Evolutionary conservation across 352 stramenopile species (phyloP).

Genomic region (Phytophthora litchii): DNA sequence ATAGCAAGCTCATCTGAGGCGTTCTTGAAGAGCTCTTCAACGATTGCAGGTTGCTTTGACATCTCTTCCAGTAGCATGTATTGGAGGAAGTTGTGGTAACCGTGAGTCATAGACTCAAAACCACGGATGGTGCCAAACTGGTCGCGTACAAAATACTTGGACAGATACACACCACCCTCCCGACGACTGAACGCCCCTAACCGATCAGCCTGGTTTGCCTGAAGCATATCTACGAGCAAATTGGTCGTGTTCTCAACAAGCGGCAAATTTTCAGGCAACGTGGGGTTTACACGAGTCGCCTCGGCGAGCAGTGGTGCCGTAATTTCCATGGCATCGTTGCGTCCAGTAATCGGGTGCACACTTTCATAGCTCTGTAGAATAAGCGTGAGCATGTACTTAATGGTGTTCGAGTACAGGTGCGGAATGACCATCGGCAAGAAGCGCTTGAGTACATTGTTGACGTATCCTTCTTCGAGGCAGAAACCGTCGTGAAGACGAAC

Average conservation of each 20-base stretch:
- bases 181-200: constrained; percentile 82
- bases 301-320: constrained; percentile 62
- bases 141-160: constrained; percentile 90
- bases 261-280: constrained; percentile 45
- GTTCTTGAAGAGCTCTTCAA: constrained; percentile 75
- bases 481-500: constrained; percentile 88
- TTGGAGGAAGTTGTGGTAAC: constrained; percentile 91
- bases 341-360: constrained; percentile 86
- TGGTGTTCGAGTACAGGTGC: constrained; percentile 88
- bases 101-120: constrained; percentile 88
- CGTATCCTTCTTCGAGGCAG: constrained; percentile 87
- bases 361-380: constrained; percentile 90
- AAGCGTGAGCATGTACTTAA: constrained; percentile 91
- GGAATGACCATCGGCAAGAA: constrained; percentile 81
- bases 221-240: constrained; percentile 86
- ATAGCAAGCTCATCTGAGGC: constrained; percentile 66
- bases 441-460: constrained; percentile 77
- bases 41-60: constrained; percentile 70
- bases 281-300: constrained; percentile 50
- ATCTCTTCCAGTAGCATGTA: constrained; percentile 90
- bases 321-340: constrained; percentile 90
- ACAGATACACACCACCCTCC: constrained; percentile 82
- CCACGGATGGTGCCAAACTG: constrained; percentile 89
- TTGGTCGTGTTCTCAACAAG: constrained; percentile 82
- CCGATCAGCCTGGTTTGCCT: constrained; percentile 86